A percentile compares a stretch with the other conserved stretches of the same genome.
These are phyloP conservation scores for Termitomyces sp. DNA, from an alignment of 768 basidiomycete species.

Conservation along the genomic window DNA sequence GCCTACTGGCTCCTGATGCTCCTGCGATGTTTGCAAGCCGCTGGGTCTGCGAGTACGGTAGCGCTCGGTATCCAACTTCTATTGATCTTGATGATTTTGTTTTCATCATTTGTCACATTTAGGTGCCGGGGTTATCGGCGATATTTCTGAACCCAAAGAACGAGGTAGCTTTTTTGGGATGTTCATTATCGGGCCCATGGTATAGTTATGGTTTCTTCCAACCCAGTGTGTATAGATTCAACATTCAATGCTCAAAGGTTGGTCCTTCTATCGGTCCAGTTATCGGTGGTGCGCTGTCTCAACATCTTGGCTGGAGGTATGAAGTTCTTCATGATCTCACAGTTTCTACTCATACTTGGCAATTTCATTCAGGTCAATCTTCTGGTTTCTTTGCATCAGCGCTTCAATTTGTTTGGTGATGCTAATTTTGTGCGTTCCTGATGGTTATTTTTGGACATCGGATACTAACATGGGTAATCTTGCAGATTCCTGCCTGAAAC, in stretches of 20 bases:
- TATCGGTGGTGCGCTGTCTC: slow-evolving; percentile 52
- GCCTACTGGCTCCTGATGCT: slow-evolving; percentile 78
- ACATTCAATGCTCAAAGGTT: slow-evolving; percentile 25
- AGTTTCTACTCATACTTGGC: neutral
- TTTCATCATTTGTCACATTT: neutral
- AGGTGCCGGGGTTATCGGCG: slow-evolving; percentile 75
- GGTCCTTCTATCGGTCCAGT: slow-evolving; percentile 60
- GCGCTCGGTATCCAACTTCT: slow-evolving; percentile 48
- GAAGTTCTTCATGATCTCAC: neutral
- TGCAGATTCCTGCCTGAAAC: slow-evolving; percentile 48
- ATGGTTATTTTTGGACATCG: slow-evolving; percentile 21
- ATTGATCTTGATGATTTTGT: neutral
- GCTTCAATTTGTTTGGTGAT: slow-evolving; percentile 38
- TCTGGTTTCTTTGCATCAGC: slow-evolving; percentile 55
- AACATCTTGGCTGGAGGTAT: slow-evolving; percentile 60
- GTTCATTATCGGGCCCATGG: slow-evolving; percentile 62
- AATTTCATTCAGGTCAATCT: slow-evolving; percentile 38
- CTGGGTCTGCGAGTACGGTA: slow-evolving; percentile 74
- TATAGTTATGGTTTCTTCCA: slow-evolving; percentile 13
- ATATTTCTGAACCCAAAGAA: slow-evolving; percentile 69
- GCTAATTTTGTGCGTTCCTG: slow-evolving; percentile 40
- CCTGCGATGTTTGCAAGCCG: slow-evolving; percentile 74
- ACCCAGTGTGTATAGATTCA: slow-evolving; percentile 1
- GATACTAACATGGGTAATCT: slow-evolving; percentile 13
- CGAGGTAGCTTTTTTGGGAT: slow-evolving; percentile 71